Base-by-base conservation (phyloP, 169 alveolate genomes). In the Cryptosporidium viatorum region DNA sequence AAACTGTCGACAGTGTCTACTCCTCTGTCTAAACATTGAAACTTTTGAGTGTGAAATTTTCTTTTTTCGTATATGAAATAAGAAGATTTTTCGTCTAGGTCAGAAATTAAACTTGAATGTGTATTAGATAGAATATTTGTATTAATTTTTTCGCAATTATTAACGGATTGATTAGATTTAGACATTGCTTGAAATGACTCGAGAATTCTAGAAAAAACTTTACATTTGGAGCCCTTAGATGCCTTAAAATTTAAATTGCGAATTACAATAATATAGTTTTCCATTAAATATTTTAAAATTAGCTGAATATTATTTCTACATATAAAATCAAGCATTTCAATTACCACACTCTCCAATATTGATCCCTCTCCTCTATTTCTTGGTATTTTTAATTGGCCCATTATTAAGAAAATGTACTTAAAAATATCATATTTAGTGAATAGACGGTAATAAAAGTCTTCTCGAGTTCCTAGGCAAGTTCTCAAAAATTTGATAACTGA, bases 401-500 rank as follows among this genome's bases (percentile, higher is more conserved):
- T 26, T 21, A 80, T 48, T 21, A 62, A 65, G 29, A 80, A 62
- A 37, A 80, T 65, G 16, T 80, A 52, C n/a, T 37, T 80, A 45
- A 80, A 80, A 80, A 80, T 39, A 59, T 80, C 89, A 67, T 62
- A 55, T 43, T 80, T 80, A 26, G 80, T 70, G 70, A 80, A 80
- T 39, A 80, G 26, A 62, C 89, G 89, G 45, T 80, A 62, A 65
- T 80, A 80, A 59, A 80, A 80, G 31, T 80, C 89, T 26, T 80
- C 89, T 29, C 89, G 45, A 26, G 75, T 80, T 29, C 89, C 89
- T 18, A 93, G 67, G 87, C 95, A 93, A 1, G 92, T 91, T 29
- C 91, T 87, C 23, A 93, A 71, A 84, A 93, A 93, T 73, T 93
- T 93, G 74, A 93, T 74, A 60, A 91, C 93, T 26, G 94, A 93